These are phyloP conservation scores for Cladophialophora carrionii DNA, from an alignment of 2,329 filamentous ascomycete genomes.

Conservation along the genomic window DNA sequence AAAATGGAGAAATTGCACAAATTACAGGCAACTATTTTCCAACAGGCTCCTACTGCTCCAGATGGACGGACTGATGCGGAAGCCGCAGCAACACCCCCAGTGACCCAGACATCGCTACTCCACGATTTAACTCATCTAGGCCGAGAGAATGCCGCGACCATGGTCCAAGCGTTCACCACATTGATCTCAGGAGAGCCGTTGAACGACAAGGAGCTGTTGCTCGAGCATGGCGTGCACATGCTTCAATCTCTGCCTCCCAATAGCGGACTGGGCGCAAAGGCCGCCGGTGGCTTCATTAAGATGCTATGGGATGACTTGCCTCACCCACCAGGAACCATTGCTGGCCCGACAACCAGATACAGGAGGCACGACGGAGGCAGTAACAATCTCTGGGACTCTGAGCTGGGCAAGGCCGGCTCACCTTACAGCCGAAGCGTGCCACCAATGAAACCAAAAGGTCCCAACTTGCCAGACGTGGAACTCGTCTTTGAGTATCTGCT, in stretches of 20 bases:
- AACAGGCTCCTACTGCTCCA: constrained; percentile 42
- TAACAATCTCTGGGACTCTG: constrained; percentile 55
- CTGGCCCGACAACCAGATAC: constrained; percentile 53
- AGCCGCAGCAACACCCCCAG: constrained; percentile 40
- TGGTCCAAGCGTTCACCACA: constrained; percentile 48
- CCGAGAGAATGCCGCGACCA: constrained; percentile 47
- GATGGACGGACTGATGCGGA: constrained; percentile 52
- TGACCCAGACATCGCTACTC: constrained; percentile 48
- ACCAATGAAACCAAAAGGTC: constrained; percentile 54
- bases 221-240: constrained; percentile 59
- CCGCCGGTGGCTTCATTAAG: constrained; percentile 56
- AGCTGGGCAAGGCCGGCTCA: constrained; percentile 58
- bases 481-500: constrained; percentile 53
- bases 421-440: constrained; percentile 53
- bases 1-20: constrained; percentile 15
- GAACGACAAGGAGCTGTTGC: constrained; percentile 53
- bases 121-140: constrained; percentile 49
- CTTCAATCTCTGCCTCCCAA: constrained; percentile 56
- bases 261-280: constrained; percentile 53
- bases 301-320: constrained; percentile 60
- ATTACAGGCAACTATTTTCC: constrained; percentile 9
- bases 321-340: constrained; percentile 54
- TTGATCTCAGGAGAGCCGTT: constrained; percentile 52
- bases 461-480: constrained; percentile 54
- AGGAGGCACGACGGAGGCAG: constrained; percentile 51